Evolutionary conservation across 169 alveolate genomes (phyloP).

Genomic region (Plasmodium cynomolgi): DNA sequence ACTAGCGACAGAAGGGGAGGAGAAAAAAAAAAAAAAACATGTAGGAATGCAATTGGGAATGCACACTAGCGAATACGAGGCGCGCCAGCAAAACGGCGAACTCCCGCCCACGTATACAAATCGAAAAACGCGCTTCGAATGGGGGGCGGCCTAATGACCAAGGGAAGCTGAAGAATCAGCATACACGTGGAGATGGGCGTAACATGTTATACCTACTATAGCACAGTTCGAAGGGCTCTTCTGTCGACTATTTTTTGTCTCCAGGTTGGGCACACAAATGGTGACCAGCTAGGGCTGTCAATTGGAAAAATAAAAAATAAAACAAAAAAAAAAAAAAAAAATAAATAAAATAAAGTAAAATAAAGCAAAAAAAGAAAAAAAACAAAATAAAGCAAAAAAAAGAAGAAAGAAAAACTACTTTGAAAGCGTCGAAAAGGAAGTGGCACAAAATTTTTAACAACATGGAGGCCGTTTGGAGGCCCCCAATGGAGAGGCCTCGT

Average conservation of each 20-base stretch:
- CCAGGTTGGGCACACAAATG: not conserved
- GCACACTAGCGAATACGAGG: not conserved
- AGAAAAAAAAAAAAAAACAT: too few relatives aligned
- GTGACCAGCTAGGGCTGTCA: not conserved
- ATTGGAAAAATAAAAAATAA: too few relatives aligned
- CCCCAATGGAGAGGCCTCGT: not conserved
- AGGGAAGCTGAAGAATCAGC: not conserved
- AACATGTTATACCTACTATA: not conserved
- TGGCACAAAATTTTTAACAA: not conserved
- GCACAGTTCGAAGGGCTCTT: not conserved
- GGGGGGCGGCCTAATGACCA: not conserved
- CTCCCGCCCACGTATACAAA: not conserved
- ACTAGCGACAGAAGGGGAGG: not conserved
- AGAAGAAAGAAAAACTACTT: too few relatives aligned
- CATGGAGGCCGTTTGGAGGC: not conserved
- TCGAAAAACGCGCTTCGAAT: not conserved
- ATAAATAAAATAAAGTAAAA: too few relatives aligned
- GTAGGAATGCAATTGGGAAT: not conserved
- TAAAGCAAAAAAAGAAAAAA: too few relatives aligned
- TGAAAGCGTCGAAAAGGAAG: not conserved
- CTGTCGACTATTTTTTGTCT: not conserved
- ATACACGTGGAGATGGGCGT: not conserved
- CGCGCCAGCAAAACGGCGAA: not conserved
- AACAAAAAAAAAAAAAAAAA: too few relatives aligned
- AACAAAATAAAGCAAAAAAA: too few relatives aligned